phyloP scores from a whole-genome alignment of 1,139 yeast species.

The Yamadazyma buinensis region DNA sequence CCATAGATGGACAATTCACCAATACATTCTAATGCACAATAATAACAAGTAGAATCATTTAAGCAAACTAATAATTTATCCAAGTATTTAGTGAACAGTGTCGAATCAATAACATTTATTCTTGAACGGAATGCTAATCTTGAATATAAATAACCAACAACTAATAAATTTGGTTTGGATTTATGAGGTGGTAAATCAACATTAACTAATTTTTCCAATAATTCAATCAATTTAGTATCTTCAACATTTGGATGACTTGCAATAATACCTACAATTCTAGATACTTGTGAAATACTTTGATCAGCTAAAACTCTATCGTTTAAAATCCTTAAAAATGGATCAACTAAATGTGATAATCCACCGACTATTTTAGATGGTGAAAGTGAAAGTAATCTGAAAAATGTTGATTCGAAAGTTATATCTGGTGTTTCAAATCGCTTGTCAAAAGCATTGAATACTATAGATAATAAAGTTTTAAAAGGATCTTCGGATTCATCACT shows the following conservation, averaged over 20 bases:
- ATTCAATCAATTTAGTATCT: slow-evolving; percentile 9
- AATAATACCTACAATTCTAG: slow-evolving; percentile 54
- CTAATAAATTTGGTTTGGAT: slow-evolving; percentile 26
- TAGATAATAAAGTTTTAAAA: slow-evolving; percentile 17
- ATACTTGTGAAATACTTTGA: slow-evolving; percentile 35
- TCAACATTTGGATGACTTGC: slow-evolving; percentile 39
- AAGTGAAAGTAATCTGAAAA: slow-evolving; percentile 33
- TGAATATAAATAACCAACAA: slow-evolving; percentile 49
- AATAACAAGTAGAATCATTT: slow-evolving; percentile 19
- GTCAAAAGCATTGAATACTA: slow-evolving; percentile 27
- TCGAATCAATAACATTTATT: slow-evolving; percentile 15
- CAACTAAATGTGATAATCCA: slow-evolving; percentile 16
- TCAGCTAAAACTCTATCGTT: slow-evolving; percentile 23
- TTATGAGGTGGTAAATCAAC: slow-evolving; percentile 15
- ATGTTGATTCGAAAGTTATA: slow-evolving; percentile 23
- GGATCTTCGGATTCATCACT: slow-evolving; percentile 8
- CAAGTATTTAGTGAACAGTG: slow-evolving; percentile 14
- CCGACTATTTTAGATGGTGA: slow-evolving; percentile 29
- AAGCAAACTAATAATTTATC: slow-evolving; percentile 16
- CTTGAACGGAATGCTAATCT: slow-evolving; percentile 45
- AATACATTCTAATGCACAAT: slow-evolving; percentile 41
- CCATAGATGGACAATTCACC: slow-evolving; percentile 63
- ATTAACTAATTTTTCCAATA: slow-evolving; percentile 11
- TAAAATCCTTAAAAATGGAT: slow-evolving; percentile 21
- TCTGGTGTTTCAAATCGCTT: slow-evolving; percentile 20